A percentile compares a stretch with the other conserved stretches of the same genome.
Conservation (phyloP, 2,329 filamentous ascomycete species). For the Colletotrichum costaricense region DNA sequence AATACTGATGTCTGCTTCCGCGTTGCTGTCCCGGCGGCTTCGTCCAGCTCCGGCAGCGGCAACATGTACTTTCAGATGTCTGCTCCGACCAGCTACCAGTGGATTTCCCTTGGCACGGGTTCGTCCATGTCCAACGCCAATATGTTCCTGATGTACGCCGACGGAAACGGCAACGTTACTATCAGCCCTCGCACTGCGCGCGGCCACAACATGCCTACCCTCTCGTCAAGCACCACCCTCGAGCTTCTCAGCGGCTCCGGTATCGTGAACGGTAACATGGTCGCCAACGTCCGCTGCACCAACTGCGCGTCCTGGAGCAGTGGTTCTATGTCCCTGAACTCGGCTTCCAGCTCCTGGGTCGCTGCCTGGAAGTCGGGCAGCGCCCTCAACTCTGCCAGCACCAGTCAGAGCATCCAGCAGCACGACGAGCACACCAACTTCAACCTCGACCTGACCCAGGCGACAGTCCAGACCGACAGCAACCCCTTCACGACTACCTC, state of each 20-base stretch:
- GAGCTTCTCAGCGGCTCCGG: slow-evolving; percentile 70
- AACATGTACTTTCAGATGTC: slow-evolving; percentile 71
- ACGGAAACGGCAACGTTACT: slow-evolving; percentile 69
- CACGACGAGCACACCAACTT: slow-evolving; percentile 60
- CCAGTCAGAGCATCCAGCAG: slow-evolving; percentile 51
- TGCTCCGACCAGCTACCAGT: slow-evolving; percentile 63
- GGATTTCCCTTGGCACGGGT: slow-evolving; percentile 71
- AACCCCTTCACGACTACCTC: slow-evolving; percentile 60
- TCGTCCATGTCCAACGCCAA: slow-evolving; percentile 64
- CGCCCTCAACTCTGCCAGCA: slow-evolving; percentile 56
- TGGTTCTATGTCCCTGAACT: slow-evolving; percentile 55
- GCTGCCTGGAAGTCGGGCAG: slow-evolving; percentile 63
- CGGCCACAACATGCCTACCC: slow-evolving; percentile 59
- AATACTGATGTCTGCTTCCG: slow-evolving; percentile 60
- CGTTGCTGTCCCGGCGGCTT: slow-evolving; percentile 64
- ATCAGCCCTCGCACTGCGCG: slow-evolving; percentile 65
- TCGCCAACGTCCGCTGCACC: slow-evolving; percentile 68
- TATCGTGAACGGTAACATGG: slow-evolving; percentile 62
- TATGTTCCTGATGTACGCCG: slow-evolving; percentile 72
- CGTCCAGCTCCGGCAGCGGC: slow-evolving; percentile 59
- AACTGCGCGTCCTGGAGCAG: slow-evolving; percentile 62
- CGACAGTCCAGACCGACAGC: slow-evolving; percentile 56
- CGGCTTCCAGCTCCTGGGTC: slow-evolving; percentile 60
- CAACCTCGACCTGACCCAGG: slow-evolving; percentile 59
- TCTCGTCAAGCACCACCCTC: slow-evolving; percentile 56